These are phyloP conservation scores for Fusarium falciforme DNA, from an alignment of 2,329 filamentous ascomycete genomes.

Conservation along the genomic window DNA sequence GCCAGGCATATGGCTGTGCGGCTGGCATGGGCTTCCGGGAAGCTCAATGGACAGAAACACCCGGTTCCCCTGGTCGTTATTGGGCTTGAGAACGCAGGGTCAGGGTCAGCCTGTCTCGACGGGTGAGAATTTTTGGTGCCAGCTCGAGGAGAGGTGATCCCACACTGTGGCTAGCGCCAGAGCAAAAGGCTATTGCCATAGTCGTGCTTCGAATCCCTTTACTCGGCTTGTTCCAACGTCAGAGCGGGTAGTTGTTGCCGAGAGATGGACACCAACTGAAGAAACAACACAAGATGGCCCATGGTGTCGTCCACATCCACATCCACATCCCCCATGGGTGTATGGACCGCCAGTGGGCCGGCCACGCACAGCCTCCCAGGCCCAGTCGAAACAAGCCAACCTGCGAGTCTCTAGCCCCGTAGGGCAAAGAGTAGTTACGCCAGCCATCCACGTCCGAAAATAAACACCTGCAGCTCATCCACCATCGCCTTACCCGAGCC, in stretches of 20 bases:
- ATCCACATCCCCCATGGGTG: not conserved
- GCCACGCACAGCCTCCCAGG: not conserved
- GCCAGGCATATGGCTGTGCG: slow-evolving; percentile 39
- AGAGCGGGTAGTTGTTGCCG: not conserved
- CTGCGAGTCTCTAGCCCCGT: not conserved
- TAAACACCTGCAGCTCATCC: slow-evolving; percentile 4
- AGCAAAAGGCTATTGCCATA: not conserved
- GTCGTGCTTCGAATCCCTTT: not conserved
- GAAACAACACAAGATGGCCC: not conserved
- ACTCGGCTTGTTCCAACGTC: not conserved
- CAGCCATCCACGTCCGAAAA: slow-evolving; percentile 16
- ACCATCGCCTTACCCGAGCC: slow-evolving; percentile 5
- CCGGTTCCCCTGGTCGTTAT: slow-evolving; percentile 6
- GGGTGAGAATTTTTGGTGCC: slow-evolving; percentile 2
- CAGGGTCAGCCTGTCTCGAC: not conserved
- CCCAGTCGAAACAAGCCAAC: slow-evolving; percentile 1
- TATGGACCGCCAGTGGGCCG: not conserved
- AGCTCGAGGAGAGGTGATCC: not conserved
- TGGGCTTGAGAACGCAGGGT: not conserved
- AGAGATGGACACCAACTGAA: not conserved
- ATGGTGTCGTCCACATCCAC: not conserved
- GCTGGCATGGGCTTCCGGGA: slow-evolving; percentile 49
- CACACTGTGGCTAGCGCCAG: not conserved
- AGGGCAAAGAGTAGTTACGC: not conserved
- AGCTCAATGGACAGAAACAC: slow-evolving; percentile 46